Conservation (phyloP, 2,329 filamentous ascomycete species). For the Tolypocladium album region DNA sequence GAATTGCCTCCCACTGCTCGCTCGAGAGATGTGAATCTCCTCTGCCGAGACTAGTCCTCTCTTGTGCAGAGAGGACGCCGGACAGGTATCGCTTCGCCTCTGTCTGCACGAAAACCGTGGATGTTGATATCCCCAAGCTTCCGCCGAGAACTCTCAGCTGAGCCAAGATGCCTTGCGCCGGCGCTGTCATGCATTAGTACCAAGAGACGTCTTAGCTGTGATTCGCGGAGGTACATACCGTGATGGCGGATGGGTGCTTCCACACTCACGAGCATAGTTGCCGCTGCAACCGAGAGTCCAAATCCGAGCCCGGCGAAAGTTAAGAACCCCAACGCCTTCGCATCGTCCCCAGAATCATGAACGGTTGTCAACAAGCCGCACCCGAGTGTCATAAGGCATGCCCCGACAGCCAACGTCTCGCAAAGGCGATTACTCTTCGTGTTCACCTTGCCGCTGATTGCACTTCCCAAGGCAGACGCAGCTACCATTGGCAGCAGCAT, state of each 20-base stretch:
- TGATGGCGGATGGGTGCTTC: constrained; percentile 33
- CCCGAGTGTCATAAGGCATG: constrained; percentile 32
- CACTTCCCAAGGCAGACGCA: constrained; percentile 33
- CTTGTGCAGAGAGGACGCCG: constrained; percentile 14
- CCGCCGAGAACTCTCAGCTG: constrained; percentile 42
- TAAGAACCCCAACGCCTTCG: constrained; percentile 37
- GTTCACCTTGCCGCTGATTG: constrained; percentile 30
- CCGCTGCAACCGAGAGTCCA: constrained; percentile 34
- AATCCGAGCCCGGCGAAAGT: constrained; percentile 42
- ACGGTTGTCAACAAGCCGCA: constrained; percentile 34
- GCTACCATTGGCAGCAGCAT: constrained; percentile 44
- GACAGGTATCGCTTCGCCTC: constrained; percentile 16
- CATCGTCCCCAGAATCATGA: constrained; percentile 20
- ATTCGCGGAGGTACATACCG: constrained; percentile 21
- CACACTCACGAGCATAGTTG: constrained; percentile 32
- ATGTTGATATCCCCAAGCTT: constrained; percentile 42
- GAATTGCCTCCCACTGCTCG: constrained; percentile 19
- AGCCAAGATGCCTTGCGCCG: constrained; percentile 41
- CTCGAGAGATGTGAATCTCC: constrained; percentile 11
- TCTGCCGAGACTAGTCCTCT: constrained; percentile 16
- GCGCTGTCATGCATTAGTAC: constrained; percentile 19
- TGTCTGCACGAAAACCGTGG: constrained; percentile 32
- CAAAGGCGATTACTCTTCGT: constrained; percentile 26
- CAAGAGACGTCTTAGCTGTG: background rate
- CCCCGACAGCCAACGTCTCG: constrained; percentile 31